Evolutionary conservation across 1,284 basidiomycete species (phyloP).

Genomic region (Pisolithus thermaeus): DNA sequence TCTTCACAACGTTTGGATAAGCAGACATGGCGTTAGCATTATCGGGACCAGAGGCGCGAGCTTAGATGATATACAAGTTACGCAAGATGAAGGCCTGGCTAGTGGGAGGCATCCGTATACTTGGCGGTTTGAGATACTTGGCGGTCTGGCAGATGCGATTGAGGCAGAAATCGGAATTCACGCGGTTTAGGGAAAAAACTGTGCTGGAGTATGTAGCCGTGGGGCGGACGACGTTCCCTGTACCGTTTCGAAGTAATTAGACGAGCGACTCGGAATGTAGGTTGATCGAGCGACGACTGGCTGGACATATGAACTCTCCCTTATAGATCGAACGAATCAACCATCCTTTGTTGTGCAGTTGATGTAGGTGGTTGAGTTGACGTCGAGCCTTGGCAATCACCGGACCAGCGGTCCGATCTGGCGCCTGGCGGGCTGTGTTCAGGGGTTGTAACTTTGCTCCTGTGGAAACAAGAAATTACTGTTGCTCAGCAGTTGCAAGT

Average conservation of each 20-base stretch:
- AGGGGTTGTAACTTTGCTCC: no score
- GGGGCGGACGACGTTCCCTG: not conserved
- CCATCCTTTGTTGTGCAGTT: no score
- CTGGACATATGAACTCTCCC: no score
- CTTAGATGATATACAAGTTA: not conserved
- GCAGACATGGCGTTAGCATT: constrained; percentile 41
- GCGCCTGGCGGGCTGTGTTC: no score
- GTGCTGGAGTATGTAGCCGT: not conserved
- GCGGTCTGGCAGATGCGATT: constrained; percentile 50
- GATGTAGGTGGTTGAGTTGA: no score
- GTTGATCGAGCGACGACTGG: no score
- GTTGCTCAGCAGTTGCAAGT: no score
- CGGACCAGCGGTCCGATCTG: no score
- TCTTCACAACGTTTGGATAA: constrained; percentile 58
- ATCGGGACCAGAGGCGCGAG: constrained; percentile 27
- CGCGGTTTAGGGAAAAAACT: not conserved
- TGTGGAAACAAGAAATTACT: no score
- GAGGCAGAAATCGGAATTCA: constrained; percentile 27
- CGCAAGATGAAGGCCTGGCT: constrained; percentile 15
- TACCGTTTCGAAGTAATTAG: not conserved
- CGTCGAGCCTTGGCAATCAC: no score
- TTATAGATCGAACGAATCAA: no score
- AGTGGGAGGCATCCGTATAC: constrained; percentile 29
- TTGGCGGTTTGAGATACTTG: constrained; percentile 53
- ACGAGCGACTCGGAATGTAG: no score